Percentiles rank a stretch among this genome's conserved stretches.
Evolutionary conservation across 2,329 filamentous ascomycete species (phyloP).

Genomic region (Phoma sp.): DNA sequence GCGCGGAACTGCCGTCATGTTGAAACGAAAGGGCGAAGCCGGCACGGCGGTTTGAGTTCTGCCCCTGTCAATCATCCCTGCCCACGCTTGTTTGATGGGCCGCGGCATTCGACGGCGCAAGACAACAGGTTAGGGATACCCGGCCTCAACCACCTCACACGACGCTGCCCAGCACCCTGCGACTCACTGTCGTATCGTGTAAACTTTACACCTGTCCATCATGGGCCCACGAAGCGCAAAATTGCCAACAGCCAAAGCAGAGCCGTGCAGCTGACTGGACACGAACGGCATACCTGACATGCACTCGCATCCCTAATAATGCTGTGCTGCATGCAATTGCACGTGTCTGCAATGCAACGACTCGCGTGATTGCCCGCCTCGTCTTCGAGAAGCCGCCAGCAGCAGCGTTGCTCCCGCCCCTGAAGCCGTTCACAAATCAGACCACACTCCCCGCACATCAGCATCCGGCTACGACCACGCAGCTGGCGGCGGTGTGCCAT

Average conservation of each 20-base stretch:
- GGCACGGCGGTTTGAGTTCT: constrained; percentile 32
- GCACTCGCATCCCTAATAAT: constrained; percentile 7
- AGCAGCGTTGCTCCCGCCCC: constrained; percentile 30
- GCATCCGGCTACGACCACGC: constrained; percentile 18
- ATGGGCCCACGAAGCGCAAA: background rate
- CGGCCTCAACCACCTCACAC: constrained; percentile 17
- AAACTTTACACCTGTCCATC: background rate
- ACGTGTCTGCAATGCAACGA: constrained; percentile 23
- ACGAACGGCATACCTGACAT: constrained; percentile 2
- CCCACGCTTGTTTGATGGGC: constrained; percentile 16
- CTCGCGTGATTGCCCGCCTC: constrained; percentile 38
- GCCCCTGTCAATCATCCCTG: constrained; percentile 29
- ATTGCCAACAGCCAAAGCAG: background rate
- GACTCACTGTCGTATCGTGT: constrained; percentile 6
- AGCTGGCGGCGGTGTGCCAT: constrained; percentile 45
- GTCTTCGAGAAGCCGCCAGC: constrained; percentile 38
- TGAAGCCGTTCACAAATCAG: constrained; percentile 37
- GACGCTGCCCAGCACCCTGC: constrained; percentile 15
- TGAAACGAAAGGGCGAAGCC: constrained; percentile 38
- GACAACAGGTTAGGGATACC: constrained; percentile 22
- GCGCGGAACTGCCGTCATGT: constrained; percentile 30
- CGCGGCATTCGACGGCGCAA: constrained; percentile 28
- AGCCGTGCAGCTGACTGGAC: constrained; percentile 4
- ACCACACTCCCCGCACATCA: constrained; percentile 30
- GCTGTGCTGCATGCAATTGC: constrained; percentile 9